Evolutionary conservation across 179 eudicot species (phyloP).

Genomic region (Silene coronaria): DNA sequence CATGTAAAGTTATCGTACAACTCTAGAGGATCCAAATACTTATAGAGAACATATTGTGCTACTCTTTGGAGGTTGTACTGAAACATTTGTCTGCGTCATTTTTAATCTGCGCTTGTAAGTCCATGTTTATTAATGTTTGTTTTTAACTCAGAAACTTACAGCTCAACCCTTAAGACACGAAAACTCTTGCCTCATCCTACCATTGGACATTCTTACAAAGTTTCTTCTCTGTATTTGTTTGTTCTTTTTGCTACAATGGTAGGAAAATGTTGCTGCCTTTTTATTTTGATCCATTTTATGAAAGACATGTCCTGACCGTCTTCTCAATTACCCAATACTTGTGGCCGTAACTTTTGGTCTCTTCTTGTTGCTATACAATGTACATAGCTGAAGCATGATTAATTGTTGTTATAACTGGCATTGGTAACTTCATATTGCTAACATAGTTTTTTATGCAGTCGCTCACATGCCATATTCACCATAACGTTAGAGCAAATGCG

Average conservation of each 20-base stretch:
- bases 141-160: neutral
- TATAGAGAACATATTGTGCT: neutral
- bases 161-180: neutral
- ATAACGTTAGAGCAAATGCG: conserved; percentile 97
- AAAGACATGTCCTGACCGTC: neutral
- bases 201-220: neutral
- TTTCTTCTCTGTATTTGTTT: neutral
- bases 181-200: neutral
- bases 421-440: conserved; percentile 6
- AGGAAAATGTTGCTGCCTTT: neutral
- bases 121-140: too few relatives aligned
- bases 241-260: neutral
- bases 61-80: neutral
- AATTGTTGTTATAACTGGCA: neutral
- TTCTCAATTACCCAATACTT: neutral
- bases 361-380: neutral
- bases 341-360: neutral
- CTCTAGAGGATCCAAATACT: too few relatives aligned
- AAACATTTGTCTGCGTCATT: neutral
- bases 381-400: conserved; percentile 1
- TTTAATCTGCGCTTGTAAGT: too few relatives aligned
- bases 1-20: too few relatives aligned
- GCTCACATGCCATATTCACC: conserved; percentile 99
- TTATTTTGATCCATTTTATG: neutral
- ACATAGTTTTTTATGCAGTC: conserved; percentile 45